These are phyloP conservation scores for Dipteronia dyeriana DNA, from an alignment of 345 rosid species.

Conservation along the genomic window DNA sequence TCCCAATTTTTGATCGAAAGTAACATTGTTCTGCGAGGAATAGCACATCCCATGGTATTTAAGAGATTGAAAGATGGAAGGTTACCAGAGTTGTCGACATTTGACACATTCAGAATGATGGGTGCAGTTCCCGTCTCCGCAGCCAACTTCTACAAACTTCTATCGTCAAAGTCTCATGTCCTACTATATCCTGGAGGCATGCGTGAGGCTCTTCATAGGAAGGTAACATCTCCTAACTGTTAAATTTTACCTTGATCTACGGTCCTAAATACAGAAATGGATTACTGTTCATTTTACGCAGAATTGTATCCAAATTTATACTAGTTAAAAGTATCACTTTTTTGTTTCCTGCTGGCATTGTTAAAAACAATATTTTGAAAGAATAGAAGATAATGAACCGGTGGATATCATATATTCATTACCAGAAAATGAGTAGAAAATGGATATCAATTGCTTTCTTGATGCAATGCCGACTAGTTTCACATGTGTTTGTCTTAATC, in stretches of 20 bases:
- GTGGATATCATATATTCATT: not conserved
- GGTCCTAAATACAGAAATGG: not conserved
- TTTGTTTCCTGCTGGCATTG: not conserved
- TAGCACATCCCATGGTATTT: constrained; percentile 53
- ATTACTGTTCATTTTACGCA: not conserved
- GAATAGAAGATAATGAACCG: not conserved
- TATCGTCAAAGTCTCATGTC: constrained; percentile 65
- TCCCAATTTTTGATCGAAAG: constrained; percentile 36
- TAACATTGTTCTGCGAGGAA: constrained; percentile 52
- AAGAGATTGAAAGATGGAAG: constrained; percentile 17
- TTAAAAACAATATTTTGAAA: not conserved
- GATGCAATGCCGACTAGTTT: not conserved
- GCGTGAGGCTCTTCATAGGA: constrained; percentile 76
- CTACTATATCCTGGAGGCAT: constrained; percentile 78
- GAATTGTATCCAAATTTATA: not conserved
- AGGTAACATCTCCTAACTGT: constrained; percentile 34
- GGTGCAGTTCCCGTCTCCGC: constrained; percentile 75
- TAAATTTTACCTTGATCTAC: constrained; percentile 10
- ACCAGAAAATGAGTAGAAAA: not conserved
- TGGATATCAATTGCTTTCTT: not conserved
- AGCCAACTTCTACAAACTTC: constrained; percentile 58
- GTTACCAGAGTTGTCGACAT: constrained; percentile 24
- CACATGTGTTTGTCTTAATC: no score
- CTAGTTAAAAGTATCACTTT: not conserved
- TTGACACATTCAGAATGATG: constrained; percentile 51